Conservation (phyloP, 176 grass and related monocot genomes). For the bread wheat (Triticum aestivum) region DNA sequence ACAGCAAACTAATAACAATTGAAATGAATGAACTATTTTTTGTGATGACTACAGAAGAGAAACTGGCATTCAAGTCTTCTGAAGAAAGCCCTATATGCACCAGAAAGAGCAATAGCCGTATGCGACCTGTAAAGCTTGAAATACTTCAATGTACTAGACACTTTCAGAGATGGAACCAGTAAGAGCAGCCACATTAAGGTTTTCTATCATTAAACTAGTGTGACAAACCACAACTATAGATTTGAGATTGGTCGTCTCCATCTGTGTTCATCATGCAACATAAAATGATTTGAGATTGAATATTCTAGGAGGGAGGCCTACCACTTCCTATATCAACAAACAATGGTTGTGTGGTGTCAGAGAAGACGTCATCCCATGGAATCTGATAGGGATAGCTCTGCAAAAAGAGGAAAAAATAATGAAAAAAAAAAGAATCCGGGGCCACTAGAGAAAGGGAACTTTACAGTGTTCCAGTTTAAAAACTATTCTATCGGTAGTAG, state of each 20-base stretch:
- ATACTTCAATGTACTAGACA: background rate
- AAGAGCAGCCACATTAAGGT: background rate
- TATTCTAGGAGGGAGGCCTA: constrained; percentile 37
- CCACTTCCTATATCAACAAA: constrained; percentile 92
- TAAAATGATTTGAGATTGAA: background rate
- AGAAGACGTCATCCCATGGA: constrained; percentile 63
- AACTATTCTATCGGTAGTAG: background rate
- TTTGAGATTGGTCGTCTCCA: background rate
- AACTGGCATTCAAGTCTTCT: constrained; percentile 14
- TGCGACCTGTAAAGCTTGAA: background rate
- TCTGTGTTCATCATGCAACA: constrained; percentile 25
- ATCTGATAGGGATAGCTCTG: constrained; percentile 68
- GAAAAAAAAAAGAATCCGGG: constrained; percentile 13
- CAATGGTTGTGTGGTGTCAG: constrained; percentile 61
- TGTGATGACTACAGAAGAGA: background rate
- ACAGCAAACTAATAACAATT: constrained; percentile 8
- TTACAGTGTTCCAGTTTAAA: background rate
- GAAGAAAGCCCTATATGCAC: background rate
- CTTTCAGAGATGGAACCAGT: background rate
- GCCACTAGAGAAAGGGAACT: constrained; percentile 18
- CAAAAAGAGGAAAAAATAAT: constrained; percentile 32
- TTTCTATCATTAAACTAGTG: constrained; percentile 8
- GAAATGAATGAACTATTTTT: constrained; percentile 5
- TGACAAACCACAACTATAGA: background rate
- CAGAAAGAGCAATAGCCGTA: constrained; percentile 20